Evolutionary conservation across 805 yeast genomes (phyloP), one percentile per base, ranked within the genome.

Genomic region (Ascoidea asiatica): DNA sequence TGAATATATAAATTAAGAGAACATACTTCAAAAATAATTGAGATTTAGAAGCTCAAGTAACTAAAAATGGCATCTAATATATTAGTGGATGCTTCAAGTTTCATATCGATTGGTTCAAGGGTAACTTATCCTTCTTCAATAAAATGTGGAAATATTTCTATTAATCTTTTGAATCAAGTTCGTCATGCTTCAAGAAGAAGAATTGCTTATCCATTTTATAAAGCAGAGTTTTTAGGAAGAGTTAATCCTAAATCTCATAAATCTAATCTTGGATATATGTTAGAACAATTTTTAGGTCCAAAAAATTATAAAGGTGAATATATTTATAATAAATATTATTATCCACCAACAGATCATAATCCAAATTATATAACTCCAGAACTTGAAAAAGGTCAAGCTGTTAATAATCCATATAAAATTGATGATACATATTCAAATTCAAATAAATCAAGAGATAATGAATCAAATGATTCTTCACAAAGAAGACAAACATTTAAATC

Each of bases 241-340:
- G 60, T 59, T 50, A 65, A 59, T 54, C 66, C 66, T 47, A 61
- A 63, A 48, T 55, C 55, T 42, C 70, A 66, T 49, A 70, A 67
- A 43, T 70, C 83, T 6, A 74, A 72, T 47, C 68, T 81, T 57
- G 75, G 74, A 54, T 69, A 75, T 58, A 76, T 77, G 37, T 66
- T 87, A 73, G 75, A 77, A 52, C 75, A 72, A 51, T 88, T 86
- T 64, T 65, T 88, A 46, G 97, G 97, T 2, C 90, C 90, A 37
- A 75, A 70, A 59, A 87, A 86, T 62, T 76, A 76, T 63, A 80
- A 81, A 60, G 95, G 95, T 18, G 87, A 85, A 52, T 84, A 85
- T 60, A 70, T 70, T 49, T 63, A 76, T 57, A 89, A 87, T 70
- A 85, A 81, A 58, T 82, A 85, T 61, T 77, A 72, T 54, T 69